Evolutionary conservation across 2,329 filamentous ascomycete species (phyloP), one percentile per base, ranked within the genome.

Genomic region (Tolypocladium ovalisporum): DNA sequence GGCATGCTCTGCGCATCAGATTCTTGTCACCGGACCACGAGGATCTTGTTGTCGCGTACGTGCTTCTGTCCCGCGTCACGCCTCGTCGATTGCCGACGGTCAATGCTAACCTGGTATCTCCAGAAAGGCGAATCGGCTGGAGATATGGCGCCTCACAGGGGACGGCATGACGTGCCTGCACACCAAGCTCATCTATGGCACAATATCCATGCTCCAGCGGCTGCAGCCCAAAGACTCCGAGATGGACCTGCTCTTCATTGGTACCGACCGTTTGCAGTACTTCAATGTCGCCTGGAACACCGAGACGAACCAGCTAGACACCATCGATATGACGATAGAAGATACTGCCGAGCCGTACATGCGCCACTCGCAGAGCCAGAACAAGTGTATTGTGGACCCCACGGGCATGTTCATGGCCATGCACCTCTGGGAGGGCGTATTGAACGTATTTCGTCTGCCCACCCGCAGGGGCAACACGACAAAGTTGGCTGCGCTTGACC

Each of bases 161-260:
- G 84, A 88, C 64, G 83, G 84, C 49, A 79, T 92, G 57, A 71
- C 75, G 1, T 80, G 92, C 58, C 78, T 83, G 37, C 82, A 79
- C 61, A 87, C 89, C 3, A 87, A 86, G 66, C 77, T 84, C 61
- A 79, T 97, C 57, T 93, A 93, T 69, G 94, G 93, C 68, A 89
- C 88, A 63, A 86, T 97, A 63, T 87, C 88, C 9, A 89, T 97
- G 78, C 81, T 97, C 17, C 83, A 94, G 66, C 87, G 85, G 66
- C 78, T 99, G 53, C 85, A 85, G 32, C 90, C 92, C 7, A 83
- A 84, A 54, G 83, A 89, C 63, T 85, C 86, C 34, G 73, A 79
- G 6, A 90, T 86, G 53, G 91, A 97, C 64, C 84, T 97, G 60
- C 82, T 99, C 60, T 96, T 99, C 68, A 82, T 99, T 58, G 93